Conservation (phyloP, 495 filamentous ascomycete genomes). For the Aspergillus carlsbadensis region DNA sequence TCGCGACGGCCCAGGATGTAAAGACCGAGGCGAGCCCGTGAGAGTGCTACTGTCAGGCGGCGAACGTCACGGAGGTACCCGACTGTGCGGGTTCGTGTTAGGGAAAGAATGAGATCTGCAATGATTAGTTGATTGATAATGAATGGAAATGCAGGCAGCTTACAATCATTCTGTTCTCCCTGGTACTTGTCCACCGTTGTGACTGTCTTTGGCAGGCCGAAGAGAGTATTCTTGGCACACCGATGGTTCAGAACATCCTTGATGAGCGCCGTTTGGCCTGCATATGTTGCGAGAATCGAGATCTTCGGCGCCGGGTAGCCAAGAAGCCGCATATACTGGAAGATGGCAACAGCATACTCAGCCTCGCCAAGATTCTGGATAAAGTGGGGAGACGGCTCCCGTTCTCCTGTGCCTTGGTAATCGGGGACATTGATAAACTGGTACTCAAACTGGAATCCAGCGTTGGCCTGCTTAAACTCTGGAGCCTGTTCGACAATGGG, state of each 20-base stretch:
- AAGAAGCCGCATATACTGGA: constrained; percentile 95
- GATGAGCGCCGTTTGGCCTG: constrained; percentile 90
- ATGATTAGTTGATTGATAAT: constrained; percentile 20
- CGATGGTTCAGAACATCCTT: constrained; percentile 84
- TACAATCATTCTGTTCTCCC: constrained; percentile 98
- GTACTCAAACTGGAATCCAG: constrained; percentile 90
- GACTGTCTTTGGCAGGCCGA: constrained; percentile 87
- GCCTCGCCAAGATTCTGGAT: constrained; percentile 97
- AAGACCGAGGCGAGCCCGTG: constrained; percentile 84
- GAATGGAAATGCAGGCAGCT: constrained; percentile 30
- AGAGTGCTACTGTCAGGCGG: constrained; percentile 94
- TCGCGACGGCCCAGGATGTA: constrained; percentile 90
- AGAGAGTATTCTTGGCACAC: constrained; percentile 78
- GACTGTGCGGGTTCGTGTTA: constrained; percentile 84
- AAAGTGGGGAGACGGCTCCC: constrained; percentile 91
- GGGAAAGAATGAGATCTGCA: constrained; percentile 90
- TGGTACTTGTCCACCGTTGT: constrained; percentile 98
- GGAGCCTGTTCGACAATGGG: constrained; percentile 63
- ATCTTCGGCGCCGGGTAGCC: constrained; percentile 93
- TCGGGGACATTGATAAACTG: constrained; percentile 97
- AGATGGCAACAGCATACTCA: constrained; percentile 93
- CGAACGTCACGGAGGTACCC: constrained; percentile 93
- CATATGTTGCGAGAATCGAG: constrained; percentile 89
- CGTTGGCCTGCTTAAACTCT: constrained; percentile 82
- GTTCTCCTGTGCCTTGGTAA: constrained; percentile 88